A percentile compares a stretch with the other conserved stretches of the same genome.
Evolutionary conservation across 495 filamentous ascomycete genomes (phyloP).

Genomic region (Podospora pseudocomata): DNA sequence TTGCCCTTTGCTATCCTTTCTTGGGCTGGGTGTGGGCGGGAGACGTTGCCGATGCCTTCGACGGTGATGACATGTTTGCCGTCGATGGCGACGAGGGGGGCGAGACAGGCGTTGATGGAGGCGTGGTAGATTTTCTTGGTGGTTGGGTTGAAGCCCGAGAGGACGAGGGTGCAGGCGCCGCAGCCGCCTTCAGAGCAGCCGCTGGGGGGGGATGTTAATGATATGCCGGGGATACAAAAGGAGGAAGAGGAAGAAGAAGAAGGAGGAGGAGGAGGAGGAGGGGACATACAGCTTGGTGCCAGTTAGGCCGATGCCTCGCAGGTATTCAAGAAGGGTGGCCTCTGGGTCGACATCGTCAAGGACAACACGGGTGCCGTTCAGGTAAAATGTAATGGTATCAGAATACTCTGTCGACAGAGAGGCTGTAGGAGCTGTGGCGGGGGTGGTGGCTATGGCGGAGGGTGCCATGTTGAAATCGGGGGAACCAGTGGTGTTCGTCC

Average conservation of each 20-base stretch:
- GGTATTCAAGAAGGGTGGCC: conserved; percentile 87
- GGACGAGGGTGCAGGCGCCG: conserved; percentile 93
- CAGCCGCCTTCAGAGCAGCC: conserved; percentile 95
- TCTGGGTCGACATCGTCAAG: conserved; percentile 84
- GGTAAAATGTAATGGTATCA: conserved; percentile 73
- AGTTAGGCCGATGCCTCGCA: conserved; percentile 85
- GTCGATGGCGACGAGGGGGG: conserved; percentile 86
- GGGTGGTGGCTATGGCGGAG: conserved; percentile 41
- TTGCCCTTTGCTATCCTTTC: conserved; percentile 79
- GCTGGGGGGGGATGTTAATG: conserved; percentile 35
- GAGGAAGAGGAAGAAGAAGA: no score
- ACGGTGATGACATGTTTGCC: conserved; percentile 98
- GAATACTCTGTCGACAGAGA: conserved; percentile 41
- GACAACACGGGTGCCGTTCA: conserved; percentile 89
- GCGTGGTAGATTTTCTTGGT: conserved; percentile 88
- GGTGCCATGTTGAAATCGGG: conserved; percentile 41
- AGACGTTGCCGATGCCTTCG: conserved; percentile 90
- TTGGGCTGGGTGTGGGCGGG: conserved; percentile 84
- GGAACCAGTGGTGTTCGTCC: not conserved
- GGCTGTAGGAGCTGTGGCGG: conserved; percentile 26
- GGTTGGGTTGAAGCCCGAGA: conserved; percentile 89
- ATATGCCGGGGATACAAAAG: conserved; percentile 13
- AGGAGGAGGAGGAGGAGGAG: not conserved
- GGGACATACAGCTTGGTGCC: conserved; percentile 56
- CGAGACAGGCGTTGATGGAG: conserved; percentile 90